These are phyloP conservation scores for Sporothrix protearum DNA, from an alignment of 2,329 filamentous ascomycete species.

Conservation along the genomic window DNA sequence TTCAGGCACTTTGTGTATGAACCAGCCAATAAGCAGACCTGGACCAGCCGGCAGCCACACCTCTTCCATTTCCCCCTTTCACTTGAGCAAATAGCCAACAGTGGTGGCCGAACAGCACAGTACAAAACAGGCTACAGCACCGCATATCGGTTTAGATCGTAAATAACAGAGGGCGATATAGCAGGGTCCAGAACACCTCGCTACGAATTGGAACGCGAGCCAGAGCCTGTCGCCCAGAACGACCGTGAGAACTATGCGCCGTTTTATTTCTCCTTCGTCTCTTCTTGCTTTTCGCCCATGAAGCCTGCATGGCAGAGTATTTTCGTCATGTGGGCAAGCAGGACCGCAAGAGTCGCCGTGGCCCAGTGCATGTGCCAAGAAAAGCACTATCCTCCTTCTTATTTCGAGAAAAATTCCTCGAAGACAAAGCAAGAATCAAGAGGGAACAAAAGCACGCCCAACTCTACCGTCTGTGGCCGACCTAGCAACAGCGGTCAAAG, in stretches of 20 bases:
- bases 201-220: not conserved
- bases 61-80: not conserved
- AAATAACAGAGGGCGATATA: constrained; percentile 1
- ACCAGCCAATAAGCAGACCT: constrained; percentile 4
- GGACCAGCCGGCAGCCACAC: not conserved
- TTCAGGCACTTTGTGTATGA: not conserved
- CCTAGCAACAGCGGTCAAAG: not conserved
- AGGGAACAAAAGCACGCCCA: not conserved
- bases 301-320: not conserved
- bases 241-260: not conserved
- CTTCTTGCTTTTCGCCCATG: not conserved
- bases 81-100: not conserved
- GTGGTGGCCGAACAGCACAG: not conserved
- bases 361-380: constrained; percentile 20
- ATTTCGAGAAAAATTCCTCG: not conserved
- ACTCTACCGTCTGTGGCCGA: not conserved
- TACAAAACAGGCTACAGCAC: not conserved
- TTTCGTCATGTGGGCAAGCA: not conserved
- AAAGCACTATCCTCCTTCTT: not conserved
- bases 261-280: not conserved
- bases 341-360: not conserved
- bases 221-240: not conserved
- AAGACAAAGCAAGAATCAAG: not conserved
- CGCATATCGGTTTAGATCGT: not conserved
- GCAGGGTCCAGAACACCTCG: not conserved